Evolutionary conservation across 2,329 filamentous ascomycete species (phyloP), one percentile per base, ranked within the genome.

Genomic region (Pseudogymnoascus sp.): DNA sequence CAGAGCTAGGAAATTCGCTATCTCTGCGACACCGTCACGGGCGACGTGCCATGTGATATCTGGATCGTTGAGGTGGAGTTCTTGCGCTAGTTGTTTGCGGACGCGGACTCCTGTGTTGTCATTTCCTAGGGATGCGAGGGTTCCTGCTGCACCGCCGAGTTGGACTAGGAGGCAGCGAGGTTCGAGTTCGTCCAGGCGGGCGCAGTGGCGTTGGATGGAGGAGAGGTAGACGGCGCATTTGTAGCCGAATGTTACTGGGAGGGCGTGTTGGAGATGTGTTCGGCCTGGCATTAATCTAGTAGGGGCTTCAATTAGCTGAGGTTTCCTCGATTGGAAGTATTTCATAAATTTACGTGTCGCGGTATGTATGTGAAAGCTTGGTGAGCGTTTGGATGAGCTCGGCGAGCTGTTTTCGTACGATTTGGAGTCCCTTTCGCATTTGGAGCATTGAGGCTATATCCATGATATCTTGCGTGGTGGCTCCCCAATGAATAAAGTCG

Each of bases 381-480:
- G 75, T 72, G 4, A 83, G 73, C 4, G 76, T 76, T 3, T 69
- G 67, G 39, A 78, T 76, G 2, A 83, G 72, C 0, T 75, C 74
- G 3, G 71, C 64, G 4, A 83, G 71, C 5, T 78, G 74, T 2
- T 71, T 68, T 64, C 80, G 75, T 4, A 83, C 75, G 16, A 83
- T 75, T 0, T 70, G 69, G 12, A 83, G 71, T 0, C 80, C 80
- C 14, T 75, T 67, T 39, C 79, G 78, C 69, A 82, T 81, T 66
- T 83, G 81, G 4, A 83, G 67, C 1, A 81, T 73, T n/a, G 77
- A 78, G 0, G 81, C 81, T 1, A 78, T 71, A 64, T 83, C 81
- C 80, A 82, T 83, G 62, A 83, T 82, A 64, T 84, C 81, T 65
- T 83, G 81, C 0, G 81, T 83, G 0, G 81, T 83, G 1, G 81